Conservation (phyloP, 345 rosid species). For the Triadica sebifera region DNA sequence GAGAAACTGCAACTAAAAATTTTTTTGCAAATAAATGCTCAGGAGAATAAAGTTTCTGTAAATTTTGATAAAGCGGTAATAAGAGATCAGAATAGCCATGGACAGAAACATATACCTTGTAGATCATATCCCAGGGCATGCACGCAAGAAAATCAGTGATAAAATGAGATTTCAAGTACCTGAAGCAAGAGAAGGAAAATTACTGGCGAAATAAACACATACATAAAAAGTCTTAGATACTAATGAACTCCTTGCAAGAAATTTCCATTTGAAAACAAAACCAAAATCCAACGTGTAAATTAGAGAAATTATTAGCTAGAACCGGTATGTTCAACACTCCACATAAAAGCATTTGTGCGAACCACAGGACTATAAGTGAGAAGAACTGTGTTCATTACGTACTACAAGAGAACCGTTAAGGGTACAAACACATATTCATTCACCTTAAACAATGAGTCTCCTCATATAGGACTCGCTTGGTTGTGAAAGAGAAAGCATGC, state of each 20-base stretch:
- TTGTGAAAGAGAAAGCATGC: not conserved
- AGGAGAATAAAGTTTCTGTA: not conserved
- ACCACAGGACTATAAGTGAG: not conserved
- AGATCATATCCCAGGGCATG: conserved; percentile 81
- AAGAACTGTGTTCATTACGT: not conserved
- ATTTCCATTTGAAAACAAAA: not conserved
- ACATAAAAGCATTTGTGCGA: not conserved
- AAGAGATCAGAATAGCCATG: not conserved
- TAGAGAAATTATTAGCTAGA: not conserved
- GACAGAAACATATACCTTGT: conserved; percentile 48
- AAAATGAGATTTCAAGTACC: conserved; percentile 78
- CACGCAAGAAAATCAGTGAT: conserved; percentile 65
- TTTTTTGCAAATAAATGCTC: not conserved
- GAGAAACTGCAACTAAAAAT: not conserved
- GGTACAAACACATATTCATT: not conserved
- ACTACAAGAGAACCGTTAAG: not conserved
- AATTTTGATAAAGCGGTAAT: not conserved
- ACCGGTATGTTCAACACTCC: not conserved
- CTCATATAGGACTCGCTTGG: not conserved
- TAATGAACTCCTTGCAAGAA: not conserved
- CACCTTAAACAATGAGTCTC: not conserved
- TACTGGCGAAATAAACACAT: not conserved
- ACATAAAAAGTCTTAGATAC: not conserved
- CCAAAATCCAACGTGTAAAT: not conserved
- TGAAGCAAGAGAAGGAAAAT: conserved; percentile 21